Base-by-base conservation (phyloP, 192 early-diverging fungal species). In the Paraglomus occultum region DNA sequence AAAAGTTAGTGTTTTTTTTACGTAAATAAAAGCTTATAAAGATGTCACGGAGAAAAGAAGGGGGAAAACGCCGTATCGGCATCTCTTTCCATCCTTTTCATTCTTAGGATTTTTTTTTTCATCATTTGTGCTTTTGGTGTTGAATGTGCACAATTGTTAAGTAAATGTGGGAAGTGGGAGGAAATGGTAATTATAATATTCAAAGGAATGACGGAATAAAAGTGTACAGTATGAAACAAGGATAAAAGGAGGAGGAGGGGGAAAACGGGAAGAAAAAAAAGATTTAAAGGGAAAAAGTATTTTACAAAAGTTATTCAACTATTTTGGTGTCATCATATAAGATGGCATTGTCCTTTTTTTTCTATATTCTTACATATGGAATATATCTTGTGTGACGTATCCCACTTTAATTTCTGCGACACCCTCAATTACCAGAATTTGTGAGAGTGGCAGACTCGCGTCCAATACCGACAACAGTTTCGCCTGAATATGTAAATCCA, bases 401-500 rank as follows among this genome's bases (percentile, higher is more conserved):
- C 31, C 31, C 31, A 31, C 11, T 23, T 57, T 23, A 31, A 57
- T 57, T 31, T 57, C 17, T 18, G 14, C 12, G 4, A 51, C 50
- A n/a, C 17, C 54, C 20, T 31, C 54, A 57, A 57, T 57, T 57
- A 57, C 54, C 20, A 57, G 54, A 57, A 57, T 17, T 57, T 17
- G 38, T 10, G 54, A 20, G 18, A 57, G 54, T 7, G 15, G 17
- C 54, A 57, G 38, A 6, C 1, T 20, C 54, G 4, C 54, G 20
- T 57, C 54, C 11, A 11, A 57, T n/a, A 11, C 46, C 61, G 14
- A 0, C 18, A 1, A 23, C 18, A 46, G 18, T 68, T 70, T 70
- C 67, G 1, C 67, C 67, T 40, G 67, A 70, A 59, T 70, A 70
- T 5, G 67, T 70, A 47, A 70, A 70, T 10, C 67, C 67, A 31